Percentiles rank a stretch among this genome's conserved stretches.
These are phyloP conservation scores for Torrubiellomyces zombiae DNA, from an alignment of 2,329 filamentous ascomycete species.

Conservation along the genomic window DNA sequence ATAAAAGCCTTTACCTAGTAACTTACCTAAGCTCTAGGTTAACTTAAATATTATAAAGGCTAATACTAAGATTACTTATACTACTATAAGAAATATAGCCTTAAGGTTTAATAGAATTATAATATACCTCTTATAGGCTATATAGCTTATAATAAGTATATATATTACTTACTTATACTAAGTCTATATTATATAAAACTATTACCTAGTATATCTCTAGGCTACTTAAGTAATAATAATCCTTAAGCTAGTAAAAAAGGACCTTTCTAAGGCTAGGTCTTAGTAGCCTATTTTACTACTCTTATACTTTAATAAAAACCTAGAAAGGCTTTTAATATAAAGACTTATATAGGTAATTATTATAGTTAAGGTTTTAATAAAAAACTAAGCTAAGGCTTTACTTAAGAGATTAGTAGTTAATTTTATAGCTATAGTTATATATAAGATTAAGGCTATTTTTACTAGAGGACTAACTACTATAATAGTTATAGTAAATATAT, in stretches of 20 bases:
- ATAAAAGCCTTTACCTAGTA: too few relatives aligned
- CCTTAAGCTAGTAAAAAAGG: conserved; percentile 8
- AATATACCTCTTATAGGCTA: too few relatives aligned
- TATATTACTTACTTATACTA: too few relatives aligned
- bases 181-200: too few relatives aligned
- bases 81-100: too few relatives aligned
- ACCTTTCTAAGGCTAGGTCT: conserved; percentile 6
- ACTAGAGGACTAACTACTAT: conserved; percentile 3
- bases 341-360: conserved; percentile 7
- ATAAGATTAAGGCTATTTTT: conserved; percentile 8
- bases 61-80: too few relatives aligned
- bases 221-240: conserved; percentile 9
- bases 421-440: conserved; percentile 6
- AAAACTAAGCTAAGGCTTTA: conserved; percentile 8
- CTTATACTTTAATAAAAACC: conserved; percentile 11
- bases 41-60: too few relatives aligned
- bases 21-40: too few relatives aligned
- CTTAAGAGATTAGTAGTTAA: conserved; percentile 7
- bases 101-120: too few relatives aligned
- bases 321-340: conserved; percentile 10
- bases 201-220: not conserved
- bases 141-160: too few relatives aligned
- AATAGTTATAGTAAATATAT: conserved; percentile 6
- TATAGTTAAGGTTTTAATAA: conserved; percentile 7
- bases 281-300: conserved; percentile 12